phyloP scores from a whole-genome alignment of 2,329 filamentous ascomycete genomes.

The Seiridium cupressi region DNA sequence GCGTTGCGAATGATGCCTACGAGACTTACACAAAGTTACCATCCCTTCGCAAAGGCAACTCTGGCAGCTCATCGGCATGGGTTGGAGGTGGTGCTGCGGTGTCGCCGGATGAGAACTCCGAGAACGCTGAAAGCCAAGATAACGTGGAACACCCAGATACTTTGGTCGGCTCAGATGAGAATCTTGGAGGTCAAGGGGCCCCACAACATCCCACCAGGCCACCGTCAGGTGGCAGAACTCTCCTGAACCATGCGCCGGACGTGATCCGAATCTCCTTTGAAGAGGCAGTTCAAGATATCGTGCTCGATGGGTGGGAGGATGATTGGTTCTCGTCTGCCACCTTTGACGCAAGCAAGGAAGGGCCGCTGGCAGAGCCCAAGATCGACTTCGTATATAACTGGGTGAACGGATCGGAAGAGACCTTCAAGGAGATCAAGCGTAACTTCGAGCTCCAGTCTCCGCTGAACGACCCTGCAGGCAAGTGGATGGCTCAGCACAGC shows the following conservation, averaged over 20 bases:
- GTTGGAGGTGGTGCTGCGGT: slow-evolving; percentile 18
- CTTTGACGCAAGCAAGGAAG: slow-evolving; percentile 27
- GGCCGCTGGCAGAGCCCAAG: slow-evolving; percentile 33
- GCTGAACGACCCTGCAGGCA: slow-evolving; percentile 36
- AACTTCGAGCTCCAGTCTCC: slow-evolving; percentile 37
- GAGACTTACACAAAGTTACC: slow-evolving; percentile 17
- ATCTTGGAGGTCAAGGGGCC: not conserved
- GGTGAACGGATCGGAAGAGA: slow-evolving; percentile 40
- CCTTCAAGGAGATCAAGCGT: slow-evolving; percentile 32
- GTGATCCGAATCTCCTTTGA: slow-evolving; percentile 38
- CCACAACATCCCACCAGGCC: slow-evolving; percentile 7
- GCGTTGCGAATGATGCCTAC: slow-evolving; percentile 9
- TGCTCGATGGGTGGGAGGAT: slow-evolving; percentile 39
- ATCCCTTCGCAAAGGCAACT: slow-evolving; percentile 14
- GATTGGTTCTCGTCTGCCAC: slow-evolving; percentile 35
- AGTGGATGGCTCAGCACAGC: slow-evolving; percentile 38
- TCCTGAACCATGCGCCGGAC: slow-evolving; percentile 30
- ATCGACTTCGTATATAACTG: slow-evolving; percentile 44
- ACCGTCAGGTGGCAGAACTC: not conserved
- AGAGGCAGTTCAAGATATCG: slow-evolving; percentile 32
- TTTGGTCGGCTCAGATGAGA: no score
- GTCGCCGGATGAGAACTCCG: slow-evolving; percentile 7
- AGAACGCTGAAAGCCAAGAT: not conserved
- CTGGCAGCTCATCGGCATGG: slow-evolving; percentile 19
- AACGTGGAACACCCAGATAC: not conserved